Base-by-base conservation (phyloP, 129 eudicot species). In the Rutidosis leptorrhynchoides region DNA sequence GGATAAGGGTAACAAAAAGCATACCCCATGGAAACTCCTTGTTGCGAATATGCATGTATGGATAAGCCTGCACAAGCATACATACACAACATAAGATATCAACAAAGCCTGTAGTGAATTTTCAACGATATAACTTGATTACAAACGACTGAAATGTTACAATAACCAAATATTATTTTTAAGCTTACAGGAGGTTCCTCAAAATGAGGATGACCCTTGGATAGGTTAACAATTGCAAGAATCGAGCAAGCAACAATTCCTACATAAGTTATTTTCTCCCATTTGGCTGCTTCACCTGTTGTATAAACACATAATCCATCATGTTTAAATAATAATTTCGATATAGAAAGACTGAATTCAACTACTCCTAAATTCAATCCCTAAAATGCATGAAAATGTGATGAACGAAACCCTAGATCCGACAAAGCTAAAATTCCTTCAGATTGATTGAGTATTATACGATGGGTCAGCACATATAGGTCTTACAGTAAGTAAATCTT, bases 11-110 rank as follows among this genome's bases (percentile, higher is more conserved):
- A n/a, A 63, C 40, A 20, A 22, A 48, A 57, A 29, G 65, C 87
- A 64, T 81, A 90, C 97, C 97, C 97, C 97, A 90, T 64, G 97
- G 97, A 48, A 90, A 90, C 71, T 90, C 97, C 97, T 90, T 90
- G 85, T 87, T 90, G 24, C 97, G 93, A 70, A 90, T 90, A 82
- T 82, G 97, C 84, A 90, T 8, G 60, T 90, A 83, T 33, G 95
- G 80, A 72, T 87, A 90, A 8, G 95, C 60, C 97, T 90, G 87
- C 81, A 80, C 14, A 33, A 14, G 15, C 45, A 37, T 11, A 40
- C 1, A 64, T 8, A 74, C 22, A 27, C 59, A 62, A 52, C 21
- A 68, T 69, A 6, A 60, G 55, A 69, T 58, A 48, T 43, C 40
- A 33, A 32, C n/a, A 82, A 17, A 55, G 16, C 37, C 17, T 52